Base-by-base conservation (phyloP, 2,329 filamentous ascomycete genomes). In the Hypomyces rosellus region DNA sequence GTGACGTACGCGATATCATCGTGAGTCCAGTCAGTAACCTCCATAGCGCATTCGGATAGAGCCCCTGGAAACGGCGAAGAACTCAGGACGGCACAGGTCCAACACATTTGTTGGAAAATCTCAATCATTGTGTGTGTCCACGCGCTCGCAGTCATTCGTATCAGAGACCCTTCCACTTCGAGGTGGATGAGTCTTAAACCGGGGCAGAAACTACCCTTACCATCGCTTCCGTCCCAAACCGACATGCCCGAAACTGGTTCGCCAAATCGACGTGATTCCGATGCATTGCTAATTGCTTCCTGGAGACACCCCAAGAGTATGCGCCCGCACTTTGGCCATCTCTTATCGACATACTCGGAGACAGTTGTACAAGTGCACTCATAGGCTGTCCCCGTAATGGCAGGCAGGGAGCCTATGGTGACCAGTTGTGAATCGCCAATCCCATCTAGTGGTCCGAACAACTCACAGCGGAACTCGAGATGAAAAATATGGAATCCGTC, bases 61-160 rank as follows among this genome's bases (percentile, higher is more conserved):
- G 58, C 55, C 3, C 59, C 61, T 0, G 61, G 61, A 44, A 69
- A 65, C 0, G 67, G 67, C 1, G 67, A 68, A 1, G 66, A 56
- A 45, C 65, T 68, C 9, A 69, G 57, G 1, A 59, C 58, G 1
- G 66, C 66, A 22, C 65, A 69, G 1, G 60, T 63, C 67, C 67
- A 70, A 9, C 63, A 64, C 66, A 69, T 67, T 46, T 68, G 66
- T 42, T 69, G 66, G 3, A 69, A 59, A 2, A 69, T 59, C 12
- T 68, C 64, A 40, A 67, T 62, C 55, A 69, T 61, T 2, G 61
- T 64, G 30, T 65, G 63, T 0, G 63, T 61, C 66, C 66, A 65
- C 1, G 66, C 65, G 3, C 65, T 69, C 1, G 64, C 62, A 20
- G 58, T 67, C 38, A 69, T 55, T 0, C 65, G 56, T 16, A 69